These are phyloP conservation scores for Aspergillus cristatus DNA, from an alignment of 495 filamentous ascomycete species.

Conservation along the genomic window DNA sequence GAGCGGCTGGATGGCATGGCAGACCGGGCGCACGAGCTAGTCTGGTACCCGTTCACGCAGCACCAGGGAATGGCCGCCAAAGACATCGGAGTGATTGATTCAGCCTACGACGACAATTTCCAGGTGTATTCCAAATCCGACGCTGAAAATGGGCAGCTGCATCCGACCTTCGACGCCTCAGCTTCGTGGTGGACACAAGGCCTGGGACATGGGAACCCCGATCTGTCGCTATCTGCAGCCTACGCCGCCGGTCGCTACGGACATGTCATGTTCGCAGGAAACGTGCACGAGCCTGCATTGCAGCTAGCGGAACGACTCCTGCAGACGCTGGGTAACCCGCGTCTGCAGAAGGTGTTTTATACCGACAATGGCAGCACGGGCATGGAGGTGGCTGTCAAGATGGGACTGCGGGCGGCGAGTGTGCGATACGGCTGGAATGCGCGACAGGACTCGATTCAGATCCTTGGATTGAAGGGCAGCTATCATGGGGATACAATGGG, in stretches of 20 bases:
- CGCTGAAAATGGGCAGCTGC: slow-evolving; percentile 25
- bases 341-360: slow-evolving; percentile 60
- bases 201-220: slow-evolving; percentile 63
- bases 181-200: slow-evolving; percentile 87
- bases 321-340: slow-evolving; percentile 44
- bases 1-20: slow-evolving; percentile 49
- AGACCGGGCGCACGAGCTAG: slow-evolving; percentile 42
- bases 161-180: slow-evolving; percentile 63
- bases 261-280: slow-evolving; percentile 73
- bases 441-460: slow-evolving; percentile 44
- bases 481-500: slow-evolving; percentile 81
- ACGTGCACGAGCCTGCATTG: slow-evolving; percentile 63
- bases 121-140: slow-evolving; percentile 37
- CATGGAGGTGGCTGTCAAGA: slow-evolving; percentile 72
- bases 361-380: slow-evolving; percentile 74
- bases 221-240: slow-evolving; percentile 57
- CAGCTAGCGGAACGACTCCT: slow-evolving; percentile 52
- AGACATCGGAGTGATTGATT: slow-evolving; percentile 62
- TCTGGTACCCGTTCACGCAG: slow-evolving; percentile 81
- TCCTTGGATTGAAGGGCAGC: slow-evolving; percentile 63
- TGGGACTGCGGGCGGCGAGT: slow-evolving; percentile 58
- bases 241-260: slow-evolving; percentile 77
- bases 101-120: slow-evolving; percentile 66
- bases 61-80: slow-evolving; percentile 50
- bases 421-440: slow-evolving; percentile 54